Percentiles rank a stretch among this genome's conserved stretches.
phyloP scores from a whole-genome alignment of 257 asterid genomes.

The Cruciata laevipes region DNA sequence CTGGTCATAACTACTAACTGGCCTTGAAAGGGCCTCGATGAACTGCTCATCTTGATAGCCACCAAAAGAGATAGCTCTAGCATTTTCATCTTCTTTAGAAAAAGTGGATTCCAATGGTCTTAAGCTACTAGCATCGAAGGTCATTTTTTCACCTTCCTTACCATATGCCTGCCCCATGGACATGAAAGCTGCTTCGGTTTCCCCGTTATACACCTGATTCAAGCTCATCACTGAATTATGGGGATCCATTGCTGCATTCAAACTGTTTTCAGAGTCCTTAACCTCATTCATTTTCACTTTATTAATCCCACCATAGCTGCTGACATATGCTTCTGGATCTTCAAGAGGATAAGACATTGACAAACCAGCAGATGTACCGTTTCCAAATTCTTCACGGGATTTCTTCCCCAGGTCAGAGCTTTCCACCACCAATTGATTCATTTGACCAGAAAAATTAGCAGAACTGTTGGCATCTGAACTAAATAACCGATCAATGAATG shows the following conservation, averaged over 20 bases:
- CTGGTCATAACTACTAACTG: conserved; percentile 50
- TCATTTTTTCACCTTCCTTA: conserved; percentile 49
- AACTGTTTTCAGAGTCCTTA: conserved; percentile 47
- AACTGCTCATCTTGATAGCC: conserved; percentile 64
- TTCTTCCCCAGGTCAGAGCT: conserved; percentile 31
- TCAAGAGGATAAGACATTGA: conserved; percentile 64
- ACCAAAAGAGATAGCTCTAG: conserved; percentile 43
- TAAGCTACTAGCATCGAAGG: conserved; percentile 41
- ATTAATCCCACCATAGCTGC: conserved; percentile 51
- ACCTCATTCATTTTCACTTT: conserved; percentile 69
- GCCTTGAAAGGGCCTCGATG: conserved; percentile 51
- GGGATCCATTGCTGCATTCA: conserved; percentile 35
- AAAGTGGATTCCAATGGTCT: conserved; percentile 35
- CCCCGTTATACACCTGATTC: conserved; percentile 46
- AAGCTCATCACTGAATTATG: conserved; percentile 38
- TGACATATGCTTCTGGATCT: conserved; percentile 38
- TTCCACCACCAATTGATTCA: conserved; percentile 33
- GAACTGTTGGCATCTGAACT: conserved; percentile 43
- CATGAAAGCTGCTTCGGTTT: conserved; percentile 36
- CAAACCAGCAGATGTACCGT: conserved; percentile 57
- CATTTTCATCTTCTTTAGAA: conserved; percentile 38
- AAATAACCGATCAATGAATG: conserved; percentile 61
- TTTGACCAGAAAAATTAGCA: conserved; percentile 27
- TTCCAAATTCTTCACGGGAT: conserved; percentile 38
- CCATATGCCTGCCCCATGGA: conserved; percentile 50